Evolutionary conservation across 495 filamentous ascomycete species (phyloP).

Genomic region (Bryoglossum gracile): DNA sequence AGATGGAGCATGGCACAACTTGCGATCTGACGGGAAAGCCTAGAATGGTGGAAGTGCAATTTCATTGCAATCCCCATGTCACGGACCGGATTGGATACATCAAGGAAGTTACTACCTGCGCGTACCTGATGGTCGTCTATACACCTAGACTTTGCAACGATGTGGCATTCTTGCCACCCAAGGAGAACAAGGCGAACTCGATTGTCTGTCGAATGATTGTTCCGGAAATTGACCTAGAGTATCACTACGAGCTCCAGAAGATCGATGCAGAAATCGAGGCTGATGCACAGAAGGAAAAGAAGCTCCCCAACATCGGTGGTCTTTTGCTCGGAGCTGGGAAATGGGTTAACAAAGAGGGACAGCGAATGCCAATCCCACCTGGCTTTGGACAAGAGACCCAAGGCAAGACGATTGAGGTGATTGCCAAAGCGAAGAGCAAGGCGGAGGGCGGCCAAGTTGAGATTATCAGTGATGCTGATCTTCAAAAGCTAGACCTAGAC

Average conservation of each 20-base stretch:
- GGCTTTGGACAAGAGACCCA: constrained; percentile 30
- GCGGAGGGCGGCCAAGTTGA: constrained; percentile 41
- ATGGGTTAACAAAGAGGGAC: constrained; percentile 37
- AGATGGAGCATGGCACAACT: constrained; percentile 72
- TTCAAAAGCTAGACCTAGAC: constrained; percentile 65
- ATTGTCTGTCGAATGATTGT: constrained; percentile 61
- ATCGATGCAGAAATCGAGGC: constrained; percentile 28
- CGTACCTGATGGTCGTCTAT: constrained; percentile 91
- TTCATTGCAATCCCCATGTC: constrained; percentile 79
- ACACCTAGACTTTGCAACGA: constrained; percentile 91
- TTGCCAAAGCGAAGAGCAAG: constrained; percentile 33
- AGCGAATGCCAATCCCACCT: constrained; percentile 31
- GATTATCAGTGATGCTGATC: constrained; percentile 49
- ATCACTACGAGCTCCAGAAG: constrained; percentile 27
- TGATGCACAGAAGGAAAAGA: constrained; percentile 26
- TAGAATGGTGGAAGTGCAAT: constrained; percentile 81
- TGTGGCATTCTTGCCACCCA: constrained; percentile 82
- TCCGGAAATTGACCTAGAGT: constrained; percentile 29
- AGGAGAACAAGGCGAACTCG: constrained; percentile 66
- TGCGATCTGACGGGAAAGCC: constrained; percentile 88
- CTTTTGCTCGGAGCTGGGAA: constrained; percentile 49
- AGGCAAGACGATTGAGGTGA: constrained; percentile 29
- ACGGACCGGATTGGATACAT: constrained; percentile 87
- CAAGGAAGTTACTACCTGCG: constrained; percentile 90
- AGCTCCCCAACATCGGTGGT: constrained; percentile 36